These are phyloP conservation scores for Mortierella sp. DNA, from an alignment of 371 early-diverging fungal species.

Conservation along the genomic window DNA sequence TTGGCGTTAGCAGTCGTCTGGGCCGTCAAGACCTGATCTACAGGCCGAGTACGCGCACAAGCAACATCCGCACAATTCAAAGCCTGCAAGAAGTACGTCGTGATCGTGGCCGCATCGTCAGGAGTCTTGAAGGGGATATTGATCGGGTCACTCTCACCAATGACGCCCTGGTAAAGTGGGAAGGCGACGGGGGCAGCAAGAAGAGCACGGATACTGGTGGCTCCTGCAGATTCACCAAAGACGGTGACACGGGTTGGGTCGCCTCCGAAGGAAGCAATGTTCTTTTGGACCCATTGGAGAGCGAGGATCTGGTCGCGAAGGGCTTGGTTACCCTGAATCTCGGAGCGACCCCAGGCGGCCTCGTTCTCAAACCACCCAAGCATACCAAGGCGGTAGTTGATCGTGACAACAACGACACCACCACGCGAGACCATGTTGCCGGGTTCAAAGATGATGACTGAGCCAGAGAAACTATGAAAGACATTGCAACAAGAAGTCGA, in stretches of 20 bases:
- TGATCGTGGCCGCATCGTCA: slow-evolving; percentile 21
- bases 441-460: slow-evolving; percentile 32
- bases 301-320: slow-evolving; percentile 50
- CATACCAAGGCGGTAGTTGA: slow-evolving; percentile 61
- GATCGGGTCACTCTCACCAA: slow-evolving; percentile 34
- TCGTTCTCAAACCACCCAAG: slow-evolving; percentile 57
- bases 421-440: slow-evolving; percentile 53
- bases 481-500: no score
- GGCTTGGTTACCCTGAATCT: slow-evolving; percentile 32
- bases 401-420: slow-evolving; percentile 46
- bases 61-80: slow-evolving; percentile 17
- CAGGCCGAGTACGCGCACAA: slow-evolving; percentile 38
- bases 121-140: slow-evolving; percentile 16
- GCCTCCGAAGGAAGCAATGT: slow-evolving; percentile 65
- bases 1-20: slow-evolving; percentile 2
- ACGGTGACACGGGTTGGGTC: slow-evolving; percentile 57
- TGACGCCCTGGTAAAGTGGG: slow-evolving; percentile 35
- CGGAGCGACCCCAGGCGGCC: slow-evolving; percentile 16
- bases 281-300: slow-evolving; percentile 61
- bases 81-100: slow-evolving; percentile 34
- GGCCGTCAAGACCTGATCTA: slow-evolving; percentile 18
- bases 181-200: slow-evolving; percentile 41
- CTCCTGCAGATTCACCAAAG: slow-evolving; percentile 65
- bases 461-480: slow-evolving; percentile 16
- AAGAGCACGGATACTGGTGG: slow-evolving; percentile 48